phyloP scores from a whole-genome alignment of 2,329 filamentous ascomycete genomes.

The Colletotrichum incanum region DNA sequence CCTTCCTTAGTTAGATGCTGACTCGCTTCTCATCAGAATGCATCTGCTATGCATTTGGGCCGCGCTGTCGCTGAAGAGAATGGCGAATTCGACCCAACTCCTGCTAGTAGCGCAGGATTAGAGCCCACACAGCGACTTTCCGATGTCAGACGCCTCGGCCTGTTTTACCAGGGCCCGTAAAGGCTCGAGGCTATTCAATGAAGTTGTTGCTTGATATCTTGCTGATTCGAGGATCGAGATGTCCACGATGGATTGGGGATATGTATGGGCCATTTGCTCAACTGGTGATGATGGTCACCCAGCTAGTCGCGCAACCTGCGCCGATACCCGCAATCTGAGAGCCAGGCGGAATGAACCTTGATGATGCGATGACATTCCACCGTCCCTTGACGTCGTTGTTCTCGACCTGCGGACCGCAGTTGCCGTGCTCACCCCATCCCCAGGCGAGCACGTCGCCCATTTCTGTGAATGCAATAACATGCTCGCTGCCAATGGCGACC shows the following conservation, averaged over 20 bases:
- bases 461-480: conserved; percentile 80
- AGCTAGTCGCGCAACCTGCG: conserved; percentile 93
- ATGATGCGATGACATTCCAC: conserved; percentile 77
- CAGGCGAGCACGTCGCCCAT: conserved; percentile 82
- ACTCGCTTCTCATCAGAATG: conserved; percentile 57
- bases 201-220: conserved; percentile 41
- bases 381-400: conserved; percentile 78
- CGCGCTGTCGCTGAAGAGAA: conserved; percentile 52
- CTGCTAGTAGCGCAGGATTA: conserved; percentile 55
- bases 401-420: conserved; percentile 82
- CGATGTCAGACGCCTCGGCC: conserved; percentile 69
- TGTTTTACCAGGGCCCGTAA: conserved; percentile 55
- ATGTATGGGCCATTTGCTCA: conserved; percentile 46
- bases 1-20: conserved; percentile 44
- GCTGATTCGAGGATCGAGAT: neutral
- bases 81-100: conserved; percentile 47
- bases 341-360: conserved; percentile 66
- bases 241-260: neutral
- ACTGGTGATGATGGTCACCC: conserved; percentile 70
- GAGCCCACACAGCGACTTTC: conserved; percentile 83
- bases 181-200: conserved; percentile 36
- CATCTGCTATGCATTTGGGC: conserved; percentile 60
- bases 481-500: conserved; percentile 92
- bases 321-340: conserved; percentile 74
- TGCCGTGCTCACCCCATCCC: conserved; percentile 99